Evolutionary conservation across 2,329 filamentous ascomycete genomes (phyloP).

Genomic region (Sporothrix brasiliensis): DNA sequence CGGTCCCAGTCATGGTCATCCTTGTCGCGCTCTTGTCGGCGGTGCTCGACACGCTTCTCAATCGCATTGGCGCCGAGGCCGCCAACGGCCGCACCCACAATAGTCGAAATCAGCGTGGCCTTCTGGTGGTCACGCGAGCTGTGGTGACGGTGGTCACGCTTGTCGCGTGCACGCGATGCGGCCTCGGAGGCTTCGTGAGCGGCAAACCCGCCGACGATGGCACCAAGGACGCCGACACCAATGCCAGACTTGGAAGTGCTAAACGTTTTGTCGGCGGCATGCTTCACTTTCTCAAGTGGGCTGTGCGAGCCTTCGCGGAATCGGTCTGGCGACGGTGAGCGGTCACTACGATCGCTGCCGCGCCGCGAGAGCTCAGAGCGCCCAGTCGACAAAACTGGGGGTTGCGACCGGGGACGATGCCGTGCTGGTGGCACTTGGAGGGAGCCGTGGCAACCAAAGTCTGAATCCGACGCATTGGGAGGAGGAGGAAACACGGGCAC

Average conservation of each 20-base stretch:
- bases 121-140: slow-evolving; percentile 40
- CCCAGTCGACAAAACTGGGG: slow-evolving; percentile 33
- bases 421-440: slow-evolving; percentile 39
- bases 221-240: slow-evolving; percentile 56
- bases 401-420: slow-evolving; percentile 40
- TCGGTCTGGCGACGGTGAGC: slow-evolving; percentile 29
- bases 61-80: slow-evolving; percentile 58
- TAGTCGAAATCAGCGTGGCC: slow-evolving; percentile 50
- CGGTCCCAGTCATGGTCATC: slow-evolving; percentile 44
- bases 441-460: slow-evolving; percentile 32
- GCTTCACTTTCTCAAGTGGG: slow-evolving; percentile 48
- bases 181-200: slow-evolving; percentile 48
- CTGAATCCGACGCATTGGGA: slow-evolving; percentile 32
- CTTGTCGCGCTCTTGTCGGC: slow-evolving; percentile 41
- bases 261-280: slow-evolving; percentile 52
- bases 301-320: slow-evolving; percentile 37
- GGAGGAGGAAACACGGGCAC: slow-evolving; percentile 38
- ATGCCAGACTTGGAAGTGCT: slow-evolving; percentile 54
- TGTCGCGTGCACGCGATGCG: slow-evolving; percentile 38
- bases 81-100: slow-evolving; percentile 59
- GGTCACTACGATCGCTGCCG: slow-evolving; percentile 10
- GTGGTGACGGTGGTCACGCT: slow-evolving; percentile 38
- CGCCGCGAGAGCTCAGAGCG: slow-evolving; percentile 28
- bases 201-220: slow-evolving; percentile 58
- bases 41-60: slow-evolving; percentile 49